Evolutionary conservation across 805 yeast genomes (phyloP), one percentile per base, ranked within the genome.

Genomic region (Ogataea parapolymorpha): DNA sequence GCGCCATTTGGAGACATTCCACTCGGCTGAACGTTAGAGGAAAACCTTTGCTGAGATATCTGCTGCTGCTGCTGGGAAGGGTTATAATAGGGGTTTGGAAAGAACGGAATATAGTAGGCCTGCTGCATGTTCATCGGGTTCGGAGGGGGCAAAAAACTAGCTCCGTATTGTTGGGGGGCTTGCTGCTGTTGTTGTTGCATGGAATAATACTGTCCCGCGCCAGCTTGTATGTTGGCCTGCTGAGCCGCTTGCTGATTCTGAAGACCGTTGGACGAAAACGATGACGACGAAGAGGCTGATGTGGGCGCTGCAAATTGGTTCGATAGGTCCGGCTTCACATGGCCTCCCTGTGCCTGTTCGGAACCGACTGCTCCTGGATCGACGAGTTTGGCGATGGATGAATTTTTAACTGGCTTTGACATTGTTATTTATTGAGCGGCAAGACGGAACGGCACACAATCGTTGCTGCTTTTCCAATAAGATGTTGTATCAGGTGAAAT

Each of bases 101-200:
- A 53, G 32, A 46, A 54, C 2, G 61, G 59, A 18, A 53, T 40
- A 32, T 48, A 49, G 32, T 51, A 56, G 9, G 52, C 50, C 37
- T 51, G 59, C 39, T 48, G 55, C 45, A 51, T 35, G 35, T 46
- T 49, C 48, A 52, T 45, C 2, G 58, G 54, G 41, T 38, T 46
- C 33, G 59, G 58, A n/a, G 55, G 59, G 22, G 61, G 61, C 32
- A 54, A 27, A 39, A 48, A 54, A 23, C 47, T 46, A 27, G 49
- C 39, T 23, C 45, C 47, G 18, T 53, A 55, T 27, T 55, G 58
- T 17, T 49, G 55, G 17, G 47, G 45, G 16, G 46, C 34, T 25
- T 44, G 46, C 26, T 39, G 49, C 15, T 38, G 42, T 12, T 35
- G 42, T 26, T 35, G 48, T 13, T 31, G 42, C 18, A 46, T 23